These are phyloP conservation scores for Pestalotiopsis sp. DNA, from an alignment of 2,329 filamentous ascomycete genomes.

Conservation along the genomic window DNA sequence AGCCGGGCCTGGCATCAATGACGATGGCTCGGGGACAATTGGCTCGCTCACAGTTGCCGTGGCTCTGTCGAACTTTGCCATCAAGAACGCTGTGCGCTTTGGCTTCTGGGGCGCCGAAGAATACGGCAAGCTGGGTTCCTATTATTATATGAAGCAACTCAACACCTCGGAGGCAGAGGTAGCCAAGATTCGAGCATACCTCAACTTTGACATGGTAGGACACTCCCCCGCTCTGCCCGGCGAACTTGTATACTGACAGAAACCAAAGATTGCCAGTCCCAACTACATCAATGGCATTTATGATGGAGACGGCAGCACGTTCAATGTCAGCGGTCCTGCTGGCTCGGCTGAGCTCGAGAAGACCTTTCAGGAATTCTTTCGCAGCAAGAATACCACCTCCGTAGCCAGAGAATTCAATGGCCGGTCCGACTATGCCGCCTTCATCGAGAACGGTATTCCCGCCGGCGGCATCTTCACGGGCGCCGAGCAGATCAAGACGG, in stretches of 20 bases:
- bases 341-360: constrained; percentile 64
- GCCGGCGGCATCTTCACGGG: constrained; percentile 62
- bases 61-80: constrained; percentile 42
- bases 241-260: not conserved
- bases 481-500: constrained; percentile 60
- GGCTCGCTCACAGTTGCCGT: constrained; percentile 49
- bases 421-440: constrained; percentile 61
- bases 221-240: not conserved
- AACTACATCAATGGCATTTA: constrained; percentile 60
- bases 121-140: constrained; percentile 52
- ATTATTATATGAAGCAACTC: constrained; percentile 47
- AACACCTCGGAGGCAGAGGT: constrained; percentile 46
- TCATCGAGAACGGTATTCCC: constrained; percentile 59
- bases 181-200: constrained; percentile 54
- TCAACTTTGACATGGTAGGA: constrained; percentile 60
- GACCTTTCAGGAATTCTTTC: constrained; percentile 61
- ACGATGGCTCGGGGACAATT: constrained; percentile 60
- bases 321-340: constrained; percentile 55
- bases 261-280: constrained; percentile 42
- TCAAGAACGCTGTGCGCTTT: constrained; percentile 53
- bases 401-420: constrained; percentile 59
- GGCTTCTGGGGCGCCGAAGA: constrained; percentile 58
- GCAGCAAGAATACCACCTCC: constrained; percentile 43
- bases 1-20: constrained; percentile 63
- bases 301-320: constrained; percentile 61